Base-by-base conservation (phyloP, 2,329 filamentous ascomycete genomes). In the Hymenoscyphus infarciens region DNA sequence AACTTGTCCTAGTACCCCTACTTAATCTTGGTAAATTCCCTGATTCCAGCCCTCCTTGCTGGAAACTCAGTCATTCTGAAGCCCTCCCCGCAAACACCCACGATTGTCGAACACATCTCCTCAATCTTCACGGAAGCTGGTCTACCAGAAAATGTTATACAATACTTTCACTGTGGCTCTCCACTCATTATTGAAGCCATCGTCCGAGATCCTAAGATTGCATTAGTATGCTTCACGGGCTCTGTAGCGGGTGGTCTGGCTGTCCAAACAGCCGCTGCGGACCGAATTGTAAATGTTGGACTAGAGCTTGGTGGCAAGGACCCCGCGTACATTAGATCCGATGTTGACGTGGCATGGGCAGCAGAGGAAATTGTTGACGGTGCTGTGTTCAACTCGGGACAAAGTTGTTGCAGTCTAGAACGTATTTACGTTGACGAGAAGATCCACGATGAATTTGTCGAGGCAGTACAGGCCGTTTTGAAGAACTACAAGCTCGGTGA, bases 361-460 rank as follows among this genome's bases (percentile, higher is more conserved):
- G 94, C 94, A 0, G 92, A 90, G 69, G 92, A 97, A 77, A 95
- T 98, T 71, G 92, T 98, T 15, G 94, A 98, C 70, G 94, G 94
- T 22, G 88, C 92, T n/a, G 82, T 98, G 62, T 98, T 98, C 82
- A 98, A 98, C 79, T 97, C 93, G 59, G 94, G 94, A n/a, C 94
- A 98, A 80, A 96, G 92, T 75, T 98, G 94, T 81, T 98, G 94
- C 77, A 90, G 92, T 27, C 82, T 98, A 60, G 94, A 98, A 79
- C 84, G 94, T 38, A 86, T 98, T 22, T 98, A 98, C 72, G 93
- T 98, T 5, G 87, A 95, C 71, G 89, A 90, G 73, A 87, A 85
- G 69, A 85, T 98, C 57, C 87, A 97, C 75, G 92, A 96, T 71
- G 79, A 84, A 13, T 97, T 98, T 71, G 82, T 97, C 59, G 81